A percentile compares a stretch with the other conserved stretches of the same genome.
These are phyloP conservation scores for Alloascoidea hylecoeti DNA, from an alignment of 805 yeast genomes.

Conservation along the genomic window DNA sequence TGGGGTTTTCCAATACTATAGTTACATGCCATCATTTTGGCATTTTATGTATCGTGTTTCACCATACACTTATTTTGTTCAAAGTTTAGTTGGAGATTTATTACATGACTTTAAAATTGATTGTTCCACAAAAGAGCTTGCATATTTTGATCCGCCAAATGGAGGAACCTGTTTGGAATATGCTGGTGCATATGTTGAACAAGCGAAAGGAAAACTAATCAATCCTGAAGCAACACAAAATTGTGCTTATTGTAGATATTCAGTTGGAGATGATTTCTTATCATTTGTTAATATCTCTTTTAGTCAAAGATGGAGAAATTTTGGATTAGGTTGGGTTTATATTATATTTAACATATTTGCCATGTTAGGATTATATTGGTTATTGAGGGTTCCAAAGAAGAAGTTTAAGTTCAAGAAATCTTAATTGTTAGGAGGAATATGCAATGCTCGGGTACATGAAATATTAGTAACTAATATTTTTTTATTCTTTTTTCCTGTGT, in stretches of 20 bases:
- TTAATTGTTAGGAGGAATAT: conserved; percentile 40
- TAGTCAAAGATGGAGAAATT: conserved; percentile 45
- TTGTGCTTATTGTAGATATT: conserved; percentile 26
- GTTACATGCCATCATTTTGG: conserved; percentile 70
- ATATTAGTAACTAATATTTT: too few relatives aligned
- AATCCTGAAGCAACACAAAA: conserved; percentile 30
- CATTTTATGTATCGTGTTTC: conserved; percentile 66
- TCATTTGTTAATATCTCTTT: conserved; percentile 26
- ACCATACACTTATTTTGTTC: conserved; percentile 61
- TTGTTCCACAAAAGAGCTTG: conserved; percentile 35
- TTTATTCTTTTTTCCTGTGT: too few relatives aligned
- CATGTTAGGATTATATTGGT: too few relatives aligned
- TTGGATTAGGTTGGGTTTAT: conserved; percentile 48
- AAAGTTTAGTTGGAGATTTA: conserved; percentile 32
- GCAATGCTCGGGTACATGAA: too few relatives aligned
- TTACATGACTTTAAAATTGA: conserved; percentile 35
- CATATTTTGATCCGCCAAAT: conserved; percentile 33
- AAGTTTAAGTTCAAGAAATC: conserved; percentile 22
- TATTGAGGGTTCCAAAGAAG: conserved; percentile 21
- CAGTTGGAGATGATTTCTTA: conserved; percentile 28
- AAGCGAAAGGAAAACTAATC: conserved; percentile 41
- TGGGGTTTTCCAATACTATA: conserved; percentile 48
- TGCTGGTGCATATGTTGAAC: conserved; percentile 25
- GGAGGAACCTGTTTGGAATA: conserved; percentile 56
- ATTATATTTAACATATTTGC: conserved; percentile 39